These are phyloP conservation scores for Podospora pseudopauciseta DNA, from an alignment of 495 filamentous ascomycete genomes.

Conservation along the genomic window DNA sequence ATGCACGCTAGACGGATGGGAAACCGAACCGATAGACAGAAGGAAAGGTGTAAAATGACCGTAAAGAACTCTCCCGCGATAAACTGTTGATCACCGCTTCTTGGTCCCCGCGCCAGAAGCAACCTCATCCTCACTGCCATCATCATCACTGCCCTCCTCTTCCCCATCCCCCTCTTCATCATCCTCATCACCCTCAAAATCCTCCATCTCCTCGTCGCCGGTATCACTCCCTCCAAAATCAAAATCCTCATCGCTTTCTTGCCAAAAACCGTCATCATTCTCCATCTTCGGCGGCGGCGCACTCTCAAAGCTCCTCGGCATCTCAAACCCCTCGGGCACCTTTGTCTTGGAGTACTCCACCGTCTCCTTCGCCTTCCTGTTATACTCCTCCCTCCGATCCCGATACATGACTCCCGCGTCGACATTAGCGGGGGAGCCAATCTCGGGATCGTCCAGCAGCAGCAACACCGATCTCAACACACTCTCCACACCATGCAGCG, in stretches of 20 bases:
- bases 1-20: constrained; percentile 29
- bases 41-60: background rate
- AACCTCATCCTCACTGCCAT: background rate
- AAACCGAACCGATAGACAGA: constrained; percentile 3
- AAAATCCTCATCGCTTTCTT: constrained; percentile 74
- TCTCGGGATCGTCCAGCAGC: constrained; percentile 92
- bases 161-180: constrained; percentile 38
- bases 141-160: constrained; percentile 19
- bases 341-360: constrained; percentile 71
- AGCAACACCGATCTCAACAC: constrained; percentile 89
- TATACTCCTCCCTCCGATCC: constrained; percentile 64
- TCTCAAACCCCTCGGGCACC: constrained; percentile 75
- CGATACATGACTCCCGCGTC: constrained; percentile 86
- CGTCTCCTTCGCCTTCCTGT: constrained; percentile 61
- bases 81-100: background rate
- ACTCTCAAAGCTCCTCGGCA: constrained; percentile 68
- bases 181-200: constrained; percentile 44
- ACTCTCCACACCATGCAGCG: constrained; percentile 87
- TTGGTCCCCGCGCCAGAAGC: background rate
- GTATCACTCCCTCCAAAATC: constrained; percentile 72
- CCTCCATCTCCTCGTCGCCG: constrained; percentile 54
- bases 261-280: constrained; percentile 79
- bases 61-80: background rate
- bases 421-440: constrained; percentile 90
- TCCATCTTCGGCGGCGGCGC: constrained; percentile 61